A percentile compares a stretch with the other conserved stretches of the same genome.
These are phyloP conservation scores for Trichoderma arundinaceum DNA, from an alignment of 2,329 filamentous ascomycete genomes.

Conservation along the genomic window DNA sequence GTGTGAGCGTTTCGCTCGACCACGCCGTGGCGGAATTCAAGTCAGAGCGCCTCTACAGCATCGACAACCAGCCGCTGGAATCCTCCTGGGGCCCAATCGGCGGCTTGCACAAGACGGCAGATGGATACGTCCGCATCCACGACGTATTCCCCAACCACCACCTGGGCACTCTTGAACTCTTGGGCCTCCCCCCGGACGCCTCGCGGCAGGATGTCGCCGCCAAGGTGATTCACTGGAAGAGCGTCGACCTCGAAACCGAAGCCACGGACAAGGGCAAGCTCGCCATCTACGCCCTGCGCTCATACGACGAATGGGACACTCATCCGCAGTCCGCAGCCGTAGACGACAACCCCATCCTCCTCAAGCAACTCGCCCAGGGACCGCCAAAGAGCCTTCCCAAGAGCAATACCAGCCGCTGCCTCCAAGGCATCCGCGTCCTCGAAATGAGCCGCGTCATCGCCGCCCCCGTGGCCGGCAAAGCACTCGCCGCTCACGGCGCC, in stretches of 20 bases:
- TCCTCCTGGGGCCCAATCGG: slow-evolving; percentile 53
- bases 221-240: slow-evolving; percentile 48
- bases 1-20: slow-evolving; percentile 50
- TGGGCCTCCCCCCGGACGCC: slow-evolving; percentile 46
- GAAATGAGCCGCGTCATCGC: slow-evolving; percentile 76
- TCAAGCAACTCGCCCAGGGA: slow-evolving; percentile 44
- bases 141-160: slow-evolving; percentile 60
- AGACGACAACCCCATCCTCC: slow-evolving; percentile 52
- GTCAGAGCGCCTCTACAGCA: slow-evolving; percentile 55
- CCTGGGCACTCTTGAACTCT: slow-evolving; percentile 49
- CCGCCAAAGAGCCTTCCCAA: slow-evolving; percentile 4
- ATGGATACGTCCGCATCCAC: slow-evolving; percentile 61
- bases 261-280: slow-evolving; percentile 47
- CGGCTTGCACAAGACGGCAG: slow-evolving; percentile 55
- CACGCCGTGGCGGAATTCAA: slow-evolving; percentile 60
- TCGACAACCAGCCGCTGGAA: slow-evolving; percentile 46
- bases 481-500: slow-evolving; percentile 73
- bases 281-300: slow-evolving; percentile 57
- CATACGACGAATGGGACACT: slow-evolving; percentile 57
- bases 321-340: slow-evolving; percentile 54
- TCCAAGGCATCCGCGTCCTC: slow-evolving; percentile 69
- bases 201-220: slow-evolving; percentile 48
- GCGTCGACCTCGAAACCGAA: slow-evolving; percentile 55
- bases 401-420: slow-evolving; percentile 36
- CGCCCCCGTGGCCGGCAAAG: slow-evolving; percentile 69